A percentile compares a stretch with the other conserved stretches of the same genome.
These are phyloP conservation scores for Cochlearia excelsa DNA, from an alignment of 345 rosid genomes.

Conservation along the genomic window DNA sequence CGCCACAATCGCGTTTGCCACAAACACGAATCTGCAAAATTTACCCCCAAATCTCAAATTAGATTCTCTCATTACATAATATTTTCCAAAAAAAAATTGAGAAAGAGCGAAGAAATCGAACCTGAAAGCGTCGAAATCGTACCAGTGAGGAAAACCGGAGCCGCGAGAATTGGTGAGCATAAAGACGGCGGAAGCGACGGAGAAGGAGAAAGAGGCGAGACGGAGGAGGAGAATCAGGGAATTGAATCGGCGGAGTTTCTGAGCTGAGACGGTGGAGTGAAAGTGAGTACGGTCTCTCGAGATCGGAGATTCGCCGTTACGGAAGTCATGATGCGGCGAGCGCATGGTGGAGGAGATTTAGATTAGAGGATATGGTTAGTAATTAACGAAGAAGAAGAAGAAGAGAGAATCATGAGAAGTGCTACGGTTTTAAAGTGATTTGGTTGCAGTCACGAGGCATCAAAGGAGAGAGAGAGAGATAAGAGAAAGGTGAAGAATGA, in stretches of 20 bases:
- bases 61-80: background rate
- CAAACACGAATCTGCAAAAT: conserved; percentile 60
- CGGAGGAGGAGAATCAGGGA: conserved; percentile 67
- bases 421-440: conserved; percentile 20
- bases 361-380: background rate
- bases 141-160: conserved; percentile 65
- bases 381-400: conserved; percentile 1
- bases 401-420: conserved; percentile 37
- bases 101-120: conserved; percentile 20
- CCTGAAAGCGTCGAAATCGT: conserved; percentile 92
- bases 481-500: conserved; percentile 24
- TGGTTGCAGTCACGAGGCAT: conserved; percentile 43
- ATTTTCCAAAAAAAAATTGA: background rate
- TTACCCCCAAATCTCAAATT: background rate
- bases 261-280: conserved; percentile 71
- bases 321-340: conserved; percentile 63
- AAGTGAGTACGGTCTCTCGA: conserved; percentile 49
- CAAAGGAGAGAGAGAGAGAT: conserved; percentile 18
- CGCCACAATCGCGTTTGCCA: conserved; percentile 81
- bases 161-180: conserved; percentile 74
- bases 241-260: conserved; percentile 82
- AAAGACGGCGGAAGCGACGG: conserved; percentile 78
- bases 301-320: conserved; percentile 58
- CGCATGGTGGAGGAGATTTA: conserved; percentile 46
- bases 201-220: conserved; percentile 71